Percentiles rank a stretch among this genome's conserved stretches.
These are phyloP conservation scores for Aureobasidium subglaciale DNA, from an alignment of 2,329 filamentous ascomycete species.

Conservation along the genomic window DNA sequence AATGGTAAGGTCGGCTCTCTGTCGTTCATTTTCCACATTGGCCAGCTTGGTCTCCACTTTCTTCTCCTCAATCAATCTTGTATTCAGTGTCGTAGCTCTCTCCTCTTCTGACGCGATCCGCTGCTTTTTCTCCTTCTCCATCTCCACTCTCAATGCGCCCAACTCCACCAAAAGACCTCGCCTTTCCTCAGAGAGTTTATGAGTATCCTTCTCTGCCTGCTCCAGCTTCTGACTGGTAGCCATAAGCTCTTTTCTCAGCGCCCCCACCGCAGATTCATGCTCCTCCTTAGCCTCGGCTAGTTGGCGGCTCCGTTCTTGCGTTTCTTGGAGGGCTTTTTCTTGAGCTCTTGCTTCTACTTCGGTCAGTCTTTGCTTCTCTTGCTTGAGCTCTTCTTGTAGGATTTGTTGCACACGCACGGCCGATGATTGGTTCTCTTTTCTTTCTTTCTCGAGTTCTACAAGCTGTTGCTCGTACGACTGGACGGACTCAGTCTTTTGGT, in stretches of 20 bases:
- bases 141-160: slow-evolving; percentile 10
- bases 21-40: slow-evolving; percentile 14
- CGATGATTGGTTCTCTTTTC: not conserved
- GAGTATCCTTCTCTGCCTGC: not conserved
- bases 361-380: slow-evolving; percentile 12
- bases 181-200: not conserved
- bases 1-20: not conserved
- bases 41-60: not conserved
- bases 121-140: slow-evolving; percentile 1
- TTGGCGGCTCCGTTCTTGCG: not conserved
- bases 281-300: slow-evolving; percentile 7
- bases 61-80: slow-evolving; percentile 6
- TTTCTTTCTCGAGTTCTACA: not conserved
- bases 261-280: not conserved
- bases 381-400: slow-evolving; percentile 7
- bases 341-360: slow-evolving; percentile 15
- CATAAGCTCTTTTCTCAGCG: slow-evolving; percentile 7
- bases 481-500: not conserved
- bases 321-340: not conserved
- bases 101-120: slow-evolving; percentile 7
- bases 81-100: slow-evolving; percentile 1
- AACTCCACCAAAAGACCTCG: not conserved
- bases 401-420: slow-evolving; percentile 15
- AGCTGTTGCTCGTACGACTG: slow-evolving; percentile 8
- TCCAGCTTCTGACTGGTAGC: slow-evolving; percentile 8